These are phyloP conservation scores for Ceratopteris richardii DNA, from an alignment of 75 land plant species.

Conservation along the genomic window DNA sequence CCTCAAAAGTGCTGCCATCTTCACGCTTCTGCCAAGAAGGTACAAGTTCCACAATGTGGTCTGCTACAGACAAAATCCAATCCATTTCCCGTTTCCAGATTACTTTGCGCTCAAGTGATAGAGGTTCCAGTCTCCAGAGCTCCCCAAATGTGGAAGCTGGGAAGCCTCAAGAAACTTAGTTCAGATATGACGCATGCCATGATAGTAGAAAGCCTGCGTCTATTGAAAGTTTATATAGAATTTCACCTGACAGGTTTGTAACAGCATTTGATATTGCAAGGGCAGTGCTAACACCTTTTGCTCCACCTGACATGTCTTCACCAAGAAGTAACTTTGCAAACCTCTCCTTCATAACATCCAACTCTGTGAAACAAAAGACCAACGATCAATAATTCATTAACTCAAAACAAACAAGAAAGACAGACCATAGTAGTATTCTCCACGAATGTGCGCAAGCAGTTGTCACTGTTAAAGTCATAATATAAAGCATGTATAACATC, in stretches of 20 bases:
- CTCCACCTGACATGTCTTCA: slow-evolving; percentile 95
- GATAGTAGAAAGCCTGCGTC: too few relatives aligned
- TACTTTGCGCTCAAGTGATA: slow-evolving; percentile 42
- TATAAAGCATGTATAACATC: too few relatives aligned
- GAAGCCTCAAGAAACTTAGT: slow-evolving; percentile 1
- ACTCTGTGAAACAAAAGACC: slow-evolving; percentile 36
- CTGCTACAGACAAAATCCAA: slow-evolving; percentile 74
- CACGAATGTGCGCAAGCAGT: too few relatives aligned
- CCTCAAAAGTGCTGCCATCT: slow-evolving; percentile 67
- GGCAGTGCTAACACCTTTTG: slow-evolving; percentile 83
- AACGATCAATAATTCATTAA: too few relatives aligned
- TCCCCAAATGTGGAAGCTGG: slow-evolving; percentile 78
- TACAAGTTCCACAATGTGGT: slow-evolving; percentile 70
- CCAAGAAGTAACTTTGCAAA: slow-evolving; percentile 82
- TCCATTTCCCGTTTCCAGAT: slow-evolving; percentile 84
- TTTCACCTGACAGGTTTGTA: slow-evolving; percentile 81
- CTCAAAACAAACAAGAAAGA: too few relatives aligned
- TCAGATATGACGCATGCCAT: too few relatives aligned
- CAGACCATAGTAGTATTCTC: too few relatives aligned
- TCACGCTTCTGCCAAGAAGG: slow-evolving; percentile 55
- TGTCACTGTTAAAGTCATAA: too few relatives aligned
- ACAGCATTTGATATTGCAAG: slow-evolving; percentile 66
- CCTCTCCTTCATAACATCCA: slow-evolving; percentile 92
- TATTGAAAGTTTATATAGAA: too few relatives aligned
- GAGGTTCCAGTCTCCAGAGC: slow-evolving; percentile 68